Evolutionary conservation across 225 moss, liverwort and hornwort species (phyloP), one percentile per base, ranked within the genome.

Genomic region (Pleurozium schreberi): DNA sequence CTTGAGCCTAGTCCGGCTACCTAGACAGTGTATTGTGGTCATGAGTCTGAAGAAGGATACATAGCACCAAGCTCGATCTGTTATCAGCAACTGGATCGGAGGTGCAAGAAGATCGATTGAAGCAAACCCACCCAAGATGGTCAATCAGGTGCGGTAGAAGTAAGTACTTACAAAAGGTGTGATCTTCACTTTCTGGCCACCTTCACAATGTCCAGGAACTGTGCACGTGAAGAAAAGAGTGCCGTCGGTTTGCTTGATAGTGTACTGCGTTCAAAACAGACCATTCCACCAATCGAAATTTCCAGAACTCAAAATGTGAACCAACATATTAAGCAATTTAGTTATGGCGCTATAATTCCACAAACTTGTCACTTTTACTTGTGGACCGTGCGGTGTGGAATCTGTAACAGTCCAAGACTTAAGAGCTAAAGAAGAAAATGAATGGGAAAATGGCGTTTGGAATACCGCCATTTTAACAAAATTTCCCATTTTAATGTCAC

Each of bases 131-230:
- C 50, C n/a, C n/a, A 14, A 47, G 42, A 34, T 21, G 76, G 18
- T 38, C 33, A 69, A 55, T 69, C 30, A 31, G 31, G 30, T 47
- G 33, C 43, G 36, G 18, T 68, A 52, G 40, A 53, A 88, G 18
- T 31, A 53, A 88, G 18, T 31, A 82, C 91, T 92, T 89, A 92
- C 91, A 71, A 26, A 60, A 80, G 92, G 89, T 31, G 30, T 22
- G 73, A 93, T 85, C 84, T 63, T 88, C 76, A 93, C 90, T 93
- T 93, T 93, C 81, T 93, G 93, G 50, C 93, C 93, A 53, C 63
- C 57, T 42, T 38, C 42, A 67, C 91, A 91, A 70, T 93, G 93
- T 65, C 90, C 91, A 38, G 91, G 67, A 58, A 90, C 63, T 40
- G 83, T 87, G 84, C 93, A 91, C 22, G 86, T 84, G 74, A 93